These are phyloP conservation scores for Hemisphaericaspora lyxosophila DNA, from an alignment of 1,139 yeast genomes.

Conservation along the genomic window DNA sequence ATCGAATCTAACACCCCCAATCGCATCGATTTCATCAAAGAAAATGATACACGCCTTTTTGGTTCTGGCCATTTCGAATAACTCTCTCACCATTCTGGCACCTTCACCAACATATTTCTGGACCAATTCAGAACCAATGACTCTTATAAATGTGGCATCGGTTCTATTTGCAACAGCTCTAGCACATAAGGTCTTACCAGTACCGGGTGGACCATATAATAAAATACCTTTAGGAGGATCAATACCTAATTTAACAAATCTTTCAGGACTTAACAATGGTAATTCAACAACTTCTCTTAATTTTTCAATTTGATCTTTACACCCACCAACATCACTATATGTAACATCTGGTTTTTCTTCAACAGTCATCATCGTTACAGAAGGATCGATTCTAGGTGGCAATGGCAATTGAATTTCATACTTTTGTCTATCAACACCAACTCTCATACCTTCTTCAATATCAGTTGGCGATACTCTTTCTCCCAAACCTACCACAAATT, in stretches of 20 bases:
- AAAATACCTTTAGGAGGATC: slow-evolving; percentile 98
- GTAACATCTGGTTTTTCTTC: slow-evolving; percentile 97
- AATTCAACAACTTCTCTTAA: slow-evolving; percentile 95
- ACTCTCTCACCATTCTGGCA: slow-evolving; percentile 97
- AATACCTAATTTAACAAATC: slow-evolving; percentile 93
- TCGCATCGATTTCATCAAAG: slow-evolving; percentile 97
- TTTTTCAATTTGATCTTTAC: slow-evolving; percentile 96
- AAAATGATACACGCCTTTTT: slow-evolving; percentile 95
- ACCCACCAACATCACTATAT: slow-evolving; percentile 92
- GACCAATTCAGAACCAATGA: slow-evolving; percentile 95
- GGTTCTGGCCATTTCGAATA: slow-evolving; percentile 97
- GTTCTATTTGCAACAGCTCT: slow-evolving; percentile 98
- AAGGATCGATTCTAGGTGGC: slow-evolving; percentile 96
- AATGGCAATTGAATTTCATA: slow-evolving; percentile 95
- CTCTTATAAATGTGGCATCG: slow-evolving; percentile 96
- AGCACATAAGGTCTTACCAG: slow-evolving; percentile 97
- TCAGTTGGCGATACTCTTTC: slow-evolving; percentile 98
- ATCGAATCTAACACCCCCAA: slow-evolving; percentile 98
- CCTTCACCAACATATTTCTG: slow-evolving; percentile 99
- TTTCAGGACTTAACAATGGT: slow-evolving; percentile 90
- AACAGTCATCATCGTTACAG: slow-evolving; percentile 99
- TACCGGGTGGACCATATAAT: slow-evolving; percentile 97
- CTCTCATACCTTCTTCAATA: slow-evolving; percentile 99
- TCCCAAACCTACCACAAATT: slow-evolving; percentile 94
- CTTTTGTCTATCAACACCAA: slow-evolving; percentile 96